A percentile compares a stretch with the other conserved stretches of the same genome.
Conservation (phyloP, 2,329 filamentous ascomycete genomes). For the Ascochyta lentis region DNA sequence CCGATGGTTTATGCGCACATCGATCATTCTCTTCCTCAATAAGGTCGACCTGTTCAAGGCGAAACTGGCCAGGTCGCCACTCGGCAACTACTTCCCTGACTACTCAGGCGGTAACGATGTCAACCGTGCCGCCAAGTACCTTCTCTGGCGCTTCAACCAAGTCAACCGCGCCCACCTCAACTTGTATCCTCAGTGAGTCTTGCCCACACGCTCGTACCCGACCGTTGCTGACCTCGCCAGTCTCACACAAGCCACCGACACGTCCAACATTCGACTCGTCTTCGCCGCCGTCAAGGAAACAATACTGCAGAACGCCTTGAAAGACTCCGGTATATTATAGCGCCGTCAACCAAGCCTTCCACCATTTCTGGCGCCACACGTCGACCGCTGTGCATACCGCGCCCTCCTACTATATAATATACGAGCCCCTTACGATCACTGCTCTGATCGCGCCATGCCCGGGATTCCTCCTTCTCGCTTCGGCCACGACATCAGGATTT, state of each 20-base stretch:
- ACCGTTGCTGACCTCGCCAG: conserved; percentile 57
- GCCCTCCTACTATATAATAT: conserved; percentile 43
- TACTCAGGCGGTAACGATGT: conserved; percentile 98
- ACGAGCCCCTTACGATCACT: conserved; percentile 44
- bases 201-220: conserved; percentile 7
- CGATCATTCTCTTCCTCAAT: conserved; percentile 98
- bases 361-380: conserved; percentile 24
- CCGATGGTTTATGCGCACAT: conserved; percentile 98
- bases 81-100: conserved; percentile 96
- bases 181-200: conserved; percentile 82
- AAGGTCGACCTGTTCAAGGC: conserved; percentile 98
- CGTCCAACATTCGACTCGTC: conserved; percentile 95
- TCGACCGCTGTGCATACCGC: conserved; percentile 43
- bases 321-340: conserved; percentile 91
- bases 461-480: conserved; percentile 32
- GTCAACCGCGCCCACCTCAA: conserved; percentile 96
- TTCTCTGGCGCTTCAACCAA: conserved; percentile 98
- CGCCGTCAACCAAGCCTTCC: not conserved
- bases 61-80: conserved; percentile 85
- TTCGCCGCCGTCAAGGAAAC: conserved; percentile 99
- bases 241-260: conserved; percentile 97
- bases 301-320: conserved; percentile 96
- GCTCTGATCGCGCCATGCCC: conserved; percentile 37
- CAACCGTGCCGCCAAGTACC: conserved; percentile 96
- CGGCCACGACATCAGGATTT: conserved; percentile 44